These are phyloP conservation scores for Pythium sp. DNA, from an alignment of 352 stramenopile species.

Conservation along the genomic window DNA sequence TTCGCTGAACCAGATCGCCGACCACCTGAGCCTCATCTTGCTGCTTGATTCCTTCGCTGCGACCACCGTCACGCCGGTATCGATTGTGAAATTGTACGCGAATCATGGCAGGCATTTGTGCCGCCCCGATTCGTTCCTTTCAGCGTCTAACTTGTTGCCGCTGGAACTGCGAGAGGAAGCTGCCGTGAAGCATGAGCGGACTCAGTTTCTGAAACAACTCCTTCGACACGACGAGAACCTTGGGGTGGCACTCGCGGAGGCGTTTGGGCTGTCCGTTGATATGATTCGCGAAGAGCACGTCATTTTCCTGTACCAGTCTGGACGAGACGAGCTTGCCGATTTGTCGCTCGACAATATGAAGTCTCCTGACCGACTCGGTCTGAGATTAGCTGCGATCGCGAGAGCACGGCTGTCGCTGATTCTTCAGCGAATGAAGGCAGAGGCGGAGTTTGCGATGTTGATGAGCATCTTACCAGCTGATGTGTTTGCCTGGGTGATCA, in stretches of 20 bases:
- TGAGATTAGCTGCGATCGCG: slow-evolving; percentile 62
- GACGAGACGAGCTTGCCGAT: slow-evolving; percentile 66
- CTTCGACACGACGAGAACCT: slow-evolving; percentile 62
- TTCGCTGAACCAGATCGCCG: slow-evolving; percentile 36
- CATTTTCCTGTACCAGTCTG: slow-evolving; percentile 77
- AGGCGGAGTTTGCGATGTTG: slow-evolving; percentile 69
- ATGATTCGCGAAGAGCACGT: slow-evolving; percentile 78
- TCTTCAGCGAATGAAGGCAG: slow-evolving; percentile 71
- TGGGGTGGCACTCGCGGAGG: slow-evolving; percentile 63
- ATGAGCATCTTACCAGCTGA: slow-evolving; percentile 84
- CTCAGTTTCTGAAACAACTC: slow-evolving; percentile 67
- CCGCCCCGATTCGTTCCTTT: slow-evolving; percentile 54
- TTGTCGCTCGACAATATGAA: slow-evolving; percentile 74
- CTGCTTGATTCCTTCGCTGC: slow-evolving; percentile 81
- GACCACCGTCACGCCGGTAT: slow-evolving; percentile 64
- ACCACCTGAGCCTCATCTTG: slow-evolving; percentile 75
- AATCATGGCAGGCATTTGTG: slow-evolving; percentile 52
- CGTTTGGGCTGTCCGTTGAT: slow-evolving; percentile 71
- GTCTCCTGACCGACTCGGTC: slow-evolving; percentile 53
- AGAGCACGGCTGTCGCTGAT: slow-evolving; percentile 70
- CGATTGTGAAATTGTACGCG: slow-evolving; percentile 62
- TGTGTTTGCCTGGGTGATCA: slow-evolving; percentile 72
- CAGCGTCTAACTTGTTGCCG: not conserved
- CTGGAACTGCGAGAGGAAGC: slow-evolving; percentile 24
- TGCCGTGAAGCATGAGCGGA: slow-evolving; percentile 42